phyloP scores from a whole-genome alignment of 129 eudicot species.

The Heracleum sosnowskyi region DNA sequence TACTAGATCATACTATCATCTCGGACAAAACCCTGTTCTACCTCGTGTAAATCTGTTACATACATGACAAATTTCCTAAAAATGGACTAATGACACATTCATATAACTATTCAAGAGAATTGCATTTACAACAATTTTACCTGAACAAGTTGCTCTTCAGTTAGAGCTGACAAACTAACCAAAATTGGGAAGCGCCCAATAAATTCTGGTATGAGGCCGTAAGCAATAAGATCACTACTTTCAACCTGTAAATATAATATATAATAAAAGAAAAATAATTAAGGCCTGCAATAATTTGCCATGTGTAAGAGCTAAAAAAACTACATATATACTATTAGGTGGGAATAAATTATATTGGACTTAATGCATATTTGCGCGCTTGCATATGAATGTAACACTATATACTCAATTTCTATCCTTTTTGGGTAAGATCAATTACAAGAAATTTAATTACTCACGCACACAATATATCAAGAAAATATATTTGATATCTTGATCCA shows the following conservation, averaged over 20 bases:
- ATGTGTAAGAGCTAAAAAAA: background rate
- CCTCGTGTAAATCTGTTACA: background rate
- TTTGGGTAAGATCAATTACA: no score
- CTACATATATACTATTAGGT: background rate
- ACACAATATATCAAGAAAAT: no score
- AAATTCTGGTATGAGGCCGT: conserved; percentile 90
- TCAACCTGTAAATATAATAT: conserved; percentile 50
- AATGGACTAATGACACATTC: background rate
- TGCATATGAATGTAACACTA: background rate
- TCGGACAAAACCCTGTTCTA: background rate
- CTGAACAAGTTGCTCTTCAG: conserved; percentile 87
- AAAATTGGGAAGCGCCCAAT: conserved; percentile 91
- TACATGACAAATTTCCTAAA: background rate
- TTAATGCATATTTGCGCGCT: background rate
- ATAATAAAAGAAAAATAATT: background rate
- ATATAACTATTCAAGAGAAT: background rate
- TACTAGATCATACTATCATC: background rate
- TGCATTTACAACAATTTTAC: conserved; percentile 24
- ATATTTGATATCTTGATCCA: background rate
- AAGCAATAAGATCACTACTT: conserved; percentile 90
- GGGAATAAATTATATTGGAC: background rate
- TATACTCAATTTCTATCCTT: no score
- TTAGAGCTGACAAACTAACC: conserved; percentile 71
- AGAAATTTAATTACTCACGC: no score
- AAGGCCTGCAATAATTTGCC: conserved; percentile 1